A percentile compares a stretch with the other conserved stretches of the same genome.
phyloP scores from a whole-genome alignment of 768 basidiomycete species.

The Naganishia randhawae region DNA sequence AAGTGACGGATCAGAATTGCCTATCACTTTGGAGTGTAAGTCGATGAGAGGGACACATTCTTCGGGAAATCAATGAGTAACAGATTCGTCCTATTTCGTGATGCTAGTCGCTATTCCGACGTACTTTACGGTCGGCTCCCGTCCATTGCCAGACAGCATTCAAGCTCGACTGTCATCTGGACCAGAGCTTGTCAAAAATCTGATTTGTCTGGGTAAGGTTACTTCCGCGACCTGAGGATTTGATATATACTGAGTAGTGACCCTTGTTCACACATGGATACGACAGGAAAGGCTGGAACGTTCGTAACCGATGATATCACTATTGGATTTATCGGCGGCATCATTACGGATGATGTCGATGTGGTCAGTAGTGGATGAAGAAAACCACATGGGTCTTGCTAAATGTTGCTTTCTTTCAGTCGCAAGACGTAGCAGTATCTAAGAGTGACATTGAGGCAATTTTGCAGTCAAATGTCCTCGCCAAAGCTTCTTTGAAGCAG shows the following conservation, averaged over 20 bases:
- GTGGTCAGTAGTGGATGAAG: background rate
- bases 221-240: background rate
- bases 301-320: slow-evolving; percentile 75
- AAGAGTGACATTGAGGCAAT: slow-evolving; percentile 59
- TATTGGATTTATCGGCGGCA: slow-evolving; percentile 76
- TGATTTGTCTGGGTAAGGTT: slow-evolving; percentile 78
- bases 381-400: slow-evolving; percentile 46
- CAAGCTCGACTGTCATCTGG: slow-evolving; percentile 65
- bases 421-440: slow-evolving; percentile 9
- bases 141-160: slow-evolving; percentile 67
- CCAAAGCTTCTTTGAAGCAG: slow-evolving; percentile 53
- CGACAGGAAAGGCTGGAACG: slow-evolving; percentile 67
- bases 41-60: too few species aligned
- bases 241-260: background rate
- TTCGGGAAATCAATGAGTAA: too few species aligned
- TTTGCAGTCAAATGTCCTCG: slow-evolving; percentile 66
- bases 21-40: slow-evolving; percentile 34
- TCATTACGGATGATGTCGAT: slow-evolving; percentile 13
- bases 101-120: slow-evolving; percentile 74
- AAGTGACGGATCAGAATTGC: slow-evolving; percentile 58
- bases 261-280: slow-evolving; percentile 43
- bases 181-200: slow-evolving; percentile 69
- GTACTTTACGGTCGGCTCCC: slow-evolving; percentile 84
- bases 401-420: background rate
- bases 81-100: background rate